Base-by-base conservation (phyloP, 2,329 filamentous ascomycete species). In the Myriosclerotinia scirpicola region DNA sequence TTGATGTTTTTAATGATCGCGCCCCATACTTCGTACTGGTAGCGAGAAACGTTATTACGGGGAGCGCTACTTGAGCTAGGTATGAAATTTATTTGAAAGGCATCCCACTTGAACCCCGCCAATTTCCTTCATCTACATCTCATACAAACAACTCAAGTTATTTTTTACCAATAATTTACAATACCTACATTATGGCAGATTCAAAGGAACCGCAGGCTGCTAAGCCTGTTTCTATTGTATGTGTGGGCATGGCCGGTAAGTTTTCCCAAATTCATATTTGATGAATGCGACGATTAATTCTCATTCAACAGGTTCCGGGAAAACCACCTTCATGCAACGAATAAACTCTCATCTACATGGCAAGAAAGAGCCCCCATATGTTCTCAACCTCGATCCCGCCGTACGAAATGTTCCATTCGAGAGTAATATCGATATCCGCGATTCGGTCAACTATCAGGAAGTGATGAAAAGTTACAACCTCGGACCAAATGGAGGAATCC, bases 401-500 rank as follows among this genome's bases (percentile, higher is more conserved):
- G 95, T 99, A 11, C 86, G 93, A 75, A 92, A 90, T 72, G 91
- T 97, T 8, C 95, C 96, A 3, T 99, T 97, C 76, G 94, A 97
- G 73, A 88, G 90, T 78, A 99, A 99, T 79, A 98, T 99, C 80
- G 95, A 99, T 80, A 99, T 99, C 73, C 92, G 96, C 75, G 95
- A 99, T 80, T 95, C 91, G 36, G 94, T 99, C 78, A 97, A 99
- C 84, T 99, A 99, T 83, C 95, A 97, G 78, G 94, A 99, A 80
- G 95, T 99, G 71, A 99, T 99, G 96, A 96, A 94, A 80, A 93
- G 98, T 80, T 98, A 97, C 79, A 97, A 97, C 76, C 86, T 99
- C 0, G 95, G 95, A 0, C 95, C 95, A 11, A 99, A 99, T 81
- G 95, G 95, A 63, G 96, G 93, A 56, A 99, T 99, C 75, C 81